These are phyloP conservation scores for Pseudogymnoascus sp. DNA, from an alignment of 2,329 filamentous ascomycete genomes.

Conservation along the genomic window DNA sequence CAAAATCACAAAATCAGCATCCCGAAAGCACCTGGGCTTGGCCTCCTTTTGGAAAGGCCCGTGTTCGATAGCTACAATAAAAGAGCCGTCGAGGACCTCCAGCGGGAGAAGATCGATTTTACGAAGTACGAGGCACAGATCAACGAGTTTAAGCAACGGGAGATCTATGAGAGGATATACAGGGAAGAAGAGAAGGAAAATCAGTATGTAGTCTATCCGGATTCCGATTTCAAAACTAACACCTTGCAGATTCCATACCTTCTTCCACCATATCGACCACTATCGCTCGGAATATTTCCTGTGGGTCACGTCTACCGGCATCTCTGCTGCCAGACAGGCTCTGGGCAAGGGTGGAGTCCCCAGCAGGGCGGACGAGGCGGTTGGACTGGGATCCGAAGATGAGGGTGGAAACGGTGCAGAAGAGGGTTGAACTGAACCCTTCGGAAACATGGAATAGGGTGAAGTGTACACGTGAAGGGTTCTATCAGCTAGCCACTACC, in stretches of 20 bases:
- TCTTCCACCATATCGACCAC: conserved; percentile 72
- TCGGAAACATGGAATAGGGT: not conserved
- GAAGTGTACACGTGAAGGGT: not conserved
- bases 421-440: not conserved
- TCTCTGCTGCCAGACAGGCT: conserved; percentile 49
- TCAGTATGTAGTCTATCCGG: conserved; percentile 48
- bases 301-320: conserved; percentile 63
- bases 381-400: not conserved
- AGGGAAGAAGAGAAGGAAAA: conserved; percentile 80
- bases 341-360: conserved; percentile 33
- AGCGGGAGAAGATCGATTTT: conserved; percentile 68
- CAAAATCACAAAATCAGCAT: conserved; percentile 67
- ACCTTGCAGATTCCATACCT: conserved; percentile 57
- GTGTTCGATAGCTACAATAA: conserved; percentile 87
- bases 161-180: conserved; percentile 91
- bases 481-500: not conserved
- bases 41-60: conserved; percentile 79
- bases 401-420: not conserved
- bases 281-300: conserved; percentile 65
- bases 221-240: conserved; percentile 16
- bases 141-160: conserved; percentile 77
- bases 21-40: conserved; percentile 85
- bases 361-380: not conserved
- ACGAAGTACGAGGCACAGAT: conserved; percentile 68
- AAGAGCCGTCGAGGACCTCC: conserved; percentile 54